Conservation (phyloP, 2,329 filamentous ascomycete genomes). For the Neopestalotiopsis rosae region DNA sequence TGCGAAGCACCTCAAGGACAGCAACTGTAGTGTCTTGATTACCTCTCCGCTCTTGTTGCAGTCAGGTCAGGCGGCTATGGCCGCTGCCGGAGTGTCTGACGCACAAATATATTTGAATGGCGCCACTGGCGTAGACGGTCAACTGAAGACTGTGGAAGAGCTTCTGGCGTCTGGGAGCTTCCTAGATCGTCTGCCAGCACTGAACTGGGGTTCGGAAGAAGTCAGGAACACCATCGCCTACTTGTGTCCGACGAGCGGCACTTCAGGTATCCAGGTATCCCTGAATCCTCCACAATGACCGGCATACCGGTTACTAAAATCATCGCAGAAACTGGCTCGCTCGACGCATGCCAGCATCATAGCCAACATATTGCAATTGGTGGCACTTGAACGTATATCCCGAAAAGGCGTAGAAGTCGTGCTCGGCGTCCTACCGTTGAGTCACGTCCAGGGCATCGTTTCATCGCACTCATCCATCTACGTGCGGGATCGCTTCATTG, state of each 20-base stretch:
- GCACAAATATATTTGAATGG: conserved; percentile 4
- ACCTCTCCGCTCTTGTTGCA: not conserved
- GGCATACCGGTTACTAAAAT: no score
- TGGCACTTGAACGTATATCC: not conserved
- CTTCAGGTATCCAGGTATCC: conserved; percentile 10
- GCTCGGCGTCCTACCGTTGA: conserved; percentile 13
- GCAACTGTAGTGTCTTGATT: conserved; percentile 9
- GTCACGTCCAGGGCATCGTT: conserved; percentile 16
- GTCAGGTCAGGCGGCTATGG: conserved; percentile 6
- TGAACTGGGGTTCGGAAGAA: conserved; percentile 3
- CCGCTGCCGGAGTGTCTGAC: not conserved
- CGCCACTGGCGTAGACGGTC: not conserved
- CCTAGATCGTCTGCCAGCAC: not conserved
- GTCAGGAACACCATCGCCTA: conserved; percentile 1
- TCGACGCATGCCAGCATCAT: conserved; percentile 2
- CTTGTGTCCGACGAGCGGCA: conserved; percentile 11
- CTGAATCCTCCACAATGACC: no score
- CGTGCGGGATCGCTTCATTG: conserved; percentile 13
- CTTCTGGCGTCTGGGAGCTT: not conserved
- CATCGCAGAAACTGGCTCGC: conserved; percentile 1
- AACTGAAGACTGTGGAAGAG: not conserved
- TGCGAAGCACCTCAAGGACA: conserved; percentile 7
- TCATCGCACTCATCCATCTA: conserved; percentile 11
- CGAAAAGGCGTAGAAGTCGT: conserved; percentile 12
- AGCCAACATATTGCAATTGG: conserved; percentile 3